Conservation (phyloP, 139 green algal genomes). For the Coelastrella sp. region DNA sequence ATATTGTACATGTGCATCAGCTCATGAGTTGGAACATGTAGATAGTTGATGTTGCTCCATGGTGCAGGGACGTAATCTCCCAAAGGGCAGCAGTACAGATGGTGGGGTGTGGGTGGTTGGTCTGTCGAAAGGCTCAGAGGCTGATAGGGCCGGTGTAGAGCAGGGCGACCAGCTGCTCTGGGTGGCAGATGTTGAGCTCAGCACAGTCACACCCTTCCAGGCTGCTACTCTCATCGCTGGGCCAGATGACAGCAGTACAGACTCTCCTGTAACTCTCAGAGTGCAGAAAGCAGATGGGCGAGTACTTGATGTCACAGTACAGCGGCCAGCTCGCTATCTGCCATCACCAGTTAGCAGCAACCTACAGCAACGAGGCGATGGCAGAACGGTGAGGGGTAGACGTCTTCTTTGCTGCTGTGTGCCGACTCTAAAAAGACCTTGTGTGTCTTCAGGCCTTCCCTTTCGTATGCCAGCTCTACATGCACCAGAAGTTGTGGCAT, state of each 20-base stretch:
- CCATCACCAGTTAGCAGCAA: slow-evolving; percentile 57
- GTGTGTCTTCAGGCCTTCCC: too few relatives aligned
- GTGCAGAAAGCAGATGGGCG: slow-evolving; percentile 61
- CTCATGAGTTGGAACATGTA: neutral
- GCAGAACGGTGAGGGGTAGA: slow-evolving; percentile 16
- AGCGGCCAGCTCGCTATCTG: slow-evolving; percentile 56
- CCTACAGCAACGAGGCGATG: slow-evolving; percentile 36
- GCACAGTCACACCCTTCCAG: slow-evolving; percentile 50
- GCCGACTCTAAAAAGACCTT: too few relatives aligned
- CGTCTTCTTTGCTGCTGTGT: neutral
- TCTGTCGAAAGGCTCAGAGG: slow-evolving; percentile 78
- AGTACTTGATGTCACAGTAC: slow-evolving; percentile 48
- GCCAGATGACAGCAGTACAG: slow-evolving; percentile 34
- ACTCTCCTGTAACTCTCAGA: slow-evolving; percentile 26
- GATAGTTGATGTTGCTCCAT: neutral
- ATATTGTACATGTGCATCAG: neutral
- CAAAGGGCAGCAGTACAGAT: neutral
- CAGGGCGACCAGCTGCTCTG: slow-evolving; percentile 90
- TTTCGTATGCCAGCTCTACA: too few relatives aligned
- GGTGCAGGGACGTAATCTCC: slow-evolving; percentile 3
- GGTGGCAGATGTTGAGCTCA: neutral
- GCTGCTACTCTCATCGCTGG: slow-evolving; percentile 49
- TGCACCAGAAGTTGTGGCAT: too few relatives aligned
- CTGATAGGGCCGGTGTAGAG: slow-evolving; percentile 79
- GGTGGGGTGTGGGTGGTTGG: slow-evolving; percentile 87